Percentiles rank a stretch among this genome's conserved stretches.
phyloP scores from a whole-genome alignment of 441 rosid species.

The Aleurites moluccanus region DNA sequence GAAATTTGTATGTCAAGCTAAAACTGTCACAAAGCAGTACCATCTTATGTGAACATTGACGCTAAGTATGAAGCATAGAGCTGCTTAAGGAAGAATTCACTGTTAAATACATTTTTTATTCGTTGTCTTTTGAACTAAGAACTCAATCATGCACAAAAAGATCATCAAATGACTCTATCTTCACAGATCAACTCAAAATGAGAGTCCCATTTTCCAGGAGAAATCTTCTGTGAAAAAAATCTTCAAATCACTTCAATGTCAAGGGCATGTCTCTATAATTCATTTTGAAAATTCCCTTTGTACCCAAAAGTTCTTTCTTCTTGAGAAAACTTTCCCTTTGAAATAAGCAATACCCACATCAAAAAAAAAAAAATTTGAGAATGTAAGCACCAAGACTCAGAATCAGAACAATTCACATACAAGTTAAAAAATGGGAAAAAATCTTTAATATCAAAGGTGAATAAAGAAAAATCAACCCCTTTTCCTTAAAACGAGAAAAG shows the following conservation, averaged over 20 bases:
- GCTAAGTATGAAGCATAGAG: too few relatives aligned
- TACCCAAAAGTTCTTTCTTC: constrained; percentile 11
- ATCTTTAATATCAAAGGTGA: not conserved
- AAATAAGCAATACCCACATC: not conserved
- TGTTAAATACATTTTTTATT: not conserved
- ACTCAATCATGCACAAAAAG: constrained; percentile 7
- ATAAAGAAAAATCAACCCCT: not conserved
- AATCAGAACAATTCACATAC: not conserved
- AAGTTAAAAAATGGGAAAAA: constrained; percentile 5
- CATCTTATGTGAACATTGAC: not conserved
- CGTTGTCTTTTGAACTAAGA: not conserved
- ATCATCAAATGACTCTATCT: constrained; percentile 11
- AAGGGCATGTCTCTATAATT: not conserved
- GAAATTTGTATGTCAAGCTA: constrained; percentile 7
- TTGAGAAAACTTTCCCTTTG: constrained; percentile 2
- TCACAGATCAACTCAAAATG: constrained; percentile 11
- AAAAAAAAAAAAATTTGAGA: not conserved
- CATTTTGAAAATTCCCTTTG: constrained; percentile 4
- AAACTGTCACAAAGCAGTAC: not conserved
- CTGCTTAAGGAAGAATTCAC: not conserved
- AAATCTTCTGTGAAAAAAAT: constrained; percentile 1
- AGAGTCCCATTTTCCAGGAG: not conserved
- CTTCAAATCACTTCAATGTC: not conserved
- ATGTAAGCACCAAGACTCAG: constrained; percentile 3
- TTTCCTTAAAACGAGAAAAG: not conserved